Conservation (phyloP, 495 filamentous ascomycete genomes). For the Penicillium bovifimosum region DNA sequence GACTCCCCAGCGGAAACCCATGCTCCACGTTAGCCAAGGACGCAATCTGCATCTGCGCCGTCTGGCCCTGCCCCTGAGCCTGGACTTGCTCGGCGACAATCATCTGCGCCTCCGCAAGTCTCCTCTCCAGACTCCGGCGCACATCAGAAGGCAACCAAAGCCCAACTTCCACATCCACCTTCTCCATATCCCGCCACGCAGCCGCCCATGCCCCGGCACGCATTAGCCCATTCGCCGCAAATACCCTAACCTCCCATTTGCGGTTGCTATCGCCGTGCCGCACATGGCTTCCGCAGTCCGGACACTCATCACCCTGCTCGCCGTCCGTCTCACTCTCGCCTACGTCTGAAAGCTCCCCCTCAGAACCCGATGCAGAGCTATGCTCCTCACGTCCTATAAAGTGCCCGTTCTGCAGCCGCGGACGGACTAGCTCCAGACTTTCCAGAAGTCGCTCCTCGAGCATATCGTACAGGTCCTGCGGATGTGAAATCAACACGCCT, state of each 20-base stretch:
- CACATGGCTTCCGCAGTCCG: conserved; percentile 52
- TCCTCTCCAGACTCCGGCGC: conserved; percentile 41
- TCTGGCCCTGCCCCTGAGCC: not conserved
- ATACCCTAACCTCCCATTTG: conserved; percentile 82
- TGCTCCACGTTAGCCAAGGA: not conserved
- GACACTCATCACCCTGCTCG: conserved; percentile 51
- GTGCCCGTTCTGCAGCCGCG: conserved; percentile 75
- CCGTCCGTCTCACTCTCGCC: conserved; percentile 33
- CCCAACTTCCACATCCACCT: conserved; percentile 87
- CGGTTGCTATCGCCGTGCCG: conserved; percentile 41
- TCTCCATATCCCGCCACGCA: conserved; percentile 95
- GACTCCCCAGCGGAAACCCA: not conserved
- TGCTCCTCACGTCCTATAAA: conserved; percentile 41
- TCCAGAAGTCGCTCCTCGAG: conserved; percentile 91
- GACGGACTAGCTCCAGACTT: conserved; percentile 69
- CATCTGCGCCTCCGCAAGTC: conserved; percentile 23
- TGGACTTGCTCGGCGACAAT: conserved; percentile 7
- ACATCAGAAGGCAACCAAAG: conserved; percentile 58
- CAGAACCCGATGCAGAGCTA: conserved; percentile 23
- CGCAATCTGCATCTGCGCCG: conserved; percentile 11
- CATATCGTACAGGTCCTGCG: conserved; percentile 82
- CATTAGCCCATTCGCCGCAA: conserved; percentile 92
- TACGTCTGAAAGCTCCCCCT: conserved; percentile 27
- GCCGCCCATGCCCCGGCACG: conserved; percentile 85
- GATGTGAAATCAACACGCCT: conserved; percentile 83